Base-by-base conservation (phyloP, 148 eudicot genomes). In the Arctostaphylos glauca region DNA sequence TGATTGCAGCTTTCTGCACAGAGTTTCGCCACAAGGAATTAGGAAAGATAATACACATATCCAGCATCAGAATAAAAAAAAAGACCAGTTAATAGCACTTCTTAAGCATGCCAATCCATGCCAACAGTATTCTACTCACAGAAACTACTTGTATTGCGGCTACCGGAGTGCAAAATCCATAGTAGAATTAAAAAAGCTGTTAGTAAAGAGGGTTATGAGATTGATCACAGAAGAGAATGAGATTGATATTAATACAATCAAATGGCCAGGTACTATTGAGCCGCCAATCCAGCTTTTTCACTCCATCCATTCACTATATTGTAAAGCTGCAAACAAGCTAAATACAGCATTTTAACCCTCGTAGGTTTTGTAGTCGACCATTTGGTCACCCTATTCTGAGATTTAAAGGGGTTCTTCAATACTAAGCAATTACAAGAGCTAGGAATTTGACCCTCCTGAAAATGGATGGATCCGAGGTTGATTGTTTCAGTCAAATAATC, bases 1-100 rank as follows among this genome's bases (percentile, higher is more conserved):
- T 96, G 79, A 96, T 89, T 66, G 98, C 98, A 59, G 95, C 96
- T 93, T 89, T 91, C 98, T 96, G 89, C 86, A 88, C 8, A 83
- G 49, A 16, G 12, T 67, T 67, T 47, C 43, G 2, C 7, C 47
- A 49, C 3, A 19, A 58, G 73, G 48, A 83, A 52, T 76, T 2
- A 41, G 58, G 47, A 74, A 76, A 66, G 21, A 4, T 52, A 10
- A 9, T 16, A 25, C 4, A 80, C 12, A 38, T 7, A 46, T 16
- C 59, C 44, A 25, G 66, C 19, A 5, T 38, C 52, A 54, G 38
- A 53, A 55, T 38, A 52, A 18, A 70, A 41, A 41, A 12, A 44
- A 81, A 74, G 4, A 53, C 46, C 55, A 9, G 9, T 21, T 9
- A 60, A 13, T 2, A 13, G 31, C n/a, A 25, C 58, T 14, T 1